Percentiles rank a stretch among this genome's conserved stretches.
phyloP scores from a whole-genome alignment of 805 yeast genomes.

The Kregervanrija fluxuum region DNA sequence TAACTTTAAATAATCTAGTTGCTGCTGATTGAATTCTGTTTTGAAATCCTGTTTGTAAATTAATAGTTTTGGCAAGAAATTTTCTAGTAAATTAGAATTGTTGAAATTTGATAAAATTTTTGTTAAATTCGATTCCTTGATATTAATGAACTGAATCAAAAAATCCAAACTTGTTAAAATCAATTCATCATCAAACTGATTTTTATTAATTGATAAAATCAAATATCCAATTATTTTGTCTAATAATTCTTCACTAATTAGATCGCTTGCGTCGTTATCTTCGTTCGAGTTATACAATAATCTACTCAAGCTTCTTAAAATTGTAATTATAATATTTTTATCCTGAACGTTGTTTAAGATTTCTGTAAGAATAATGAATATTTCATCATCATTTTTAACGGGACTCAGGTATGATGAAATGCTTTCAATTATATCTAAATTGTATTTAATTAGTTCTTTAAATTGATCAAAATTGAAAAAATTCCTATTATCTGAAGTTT shows the following conservation, averaged over 20 bases:
- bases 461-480: slow-evolving; percentile 23
- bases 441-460: slow-evolving; percentile 58
- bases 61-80: slow-evolving; percentile 57
- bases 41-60: slow-evolving; percentile 36
- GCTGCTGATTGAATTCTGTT: slow-evolving; percentile 30
- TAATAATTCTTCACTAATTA: slow-evolving; percentile 39
- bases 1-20: slow-evolving; percentile 30
- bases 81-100: slow-evolving; percentile 43
- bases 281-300: slow-evolving; percentile 54
- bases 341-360: slow-evolving; percentile 52
- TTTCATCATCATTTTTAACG: slow-evolving; percentile 58
- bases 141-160: slow-evolving; percentile 60
- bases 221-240: slow-evolving; percentile 52
- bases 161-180: slow-evolving; percentile 71
- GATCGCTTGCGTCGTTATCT: slow-evolving; percentile 37
- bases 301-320: slow-evolving; percentile 72
- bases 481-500: slow-evolving; percentile 11
- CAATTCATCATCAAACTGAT: slow-evolving; percentile 57
- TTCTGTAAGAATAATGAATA: slow-evolving; percentile 50
- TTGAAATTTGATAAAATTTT: slow-evolving; percentile 41
- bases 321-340: slow-evolving; percentile 59
- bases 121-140: slow-evolving; percentile 47
- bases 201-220: slow-evolving; percentile 33
- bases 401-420: slow-evolving; percentile 78
- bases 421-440: slow-evolving; percentile 77